Base-by-base conservation (phyloP, 2,329 filamentous ascomycete genomes). In the Lecanicillium sp. region DNA sequence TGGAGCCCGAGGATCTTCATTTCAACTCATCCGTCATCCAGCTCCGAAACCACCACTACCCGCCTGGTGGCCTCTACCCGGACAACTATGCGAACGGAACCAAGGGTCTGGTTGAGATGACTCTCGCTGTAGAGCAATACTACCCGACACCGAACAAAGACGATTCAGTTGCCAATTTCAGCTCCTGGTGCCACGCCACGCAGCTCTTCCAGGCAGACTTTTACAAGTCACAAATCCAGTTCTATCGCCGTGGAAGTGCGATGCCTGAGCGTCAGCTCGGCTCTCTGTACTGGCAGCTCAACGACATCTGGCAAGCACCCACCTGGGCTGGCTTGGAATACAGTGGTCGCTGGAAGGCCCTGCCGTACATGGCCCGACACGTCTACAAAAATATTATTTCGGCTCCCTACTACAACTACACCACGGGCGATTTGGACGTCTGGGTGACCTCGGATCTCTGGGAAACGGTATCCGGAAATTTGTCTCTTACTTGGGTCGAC, bases 301-400 rank as follows among this genome's bases (percentile, higher is more conserved):
- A 84, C 54, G 80, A 84, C 55, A 75, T 81, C 50, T 82, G 78
- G 78, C 77, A 80, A 53, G 79, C 78, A 1, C 79, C 80, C 0
- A 81, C 77, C 0, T 84, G 80, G 79, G 77, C 79, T 0, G 74
- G 77, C 0, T 75, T 83, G 27, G 80, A 84, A 58, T 81, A 81
- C 51, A 74, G 77, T 42, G 79, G 79, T 1, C 66, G 80, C 1
- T 83, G 79, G 78, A 83, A 84, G 58, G 69, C 81, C 0, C 60
- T 83, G 15, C 79, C 83, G 50, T 78, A 83, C 49, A 65, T 71
- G 2, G 72, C 74, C 3, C 75, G 74, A 49, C 77, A 83, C 48
- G 72, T 78, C 20, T 84, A 79, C 54, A 61, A 76, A 44, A 69
- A 70, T 1, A 64, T 83, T n/a, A 78, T 84, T 49, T 68, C 82